Conservation (phyloP, 2,329 filamentous ascomycete species). For the Polychaeton citri region DNA sequence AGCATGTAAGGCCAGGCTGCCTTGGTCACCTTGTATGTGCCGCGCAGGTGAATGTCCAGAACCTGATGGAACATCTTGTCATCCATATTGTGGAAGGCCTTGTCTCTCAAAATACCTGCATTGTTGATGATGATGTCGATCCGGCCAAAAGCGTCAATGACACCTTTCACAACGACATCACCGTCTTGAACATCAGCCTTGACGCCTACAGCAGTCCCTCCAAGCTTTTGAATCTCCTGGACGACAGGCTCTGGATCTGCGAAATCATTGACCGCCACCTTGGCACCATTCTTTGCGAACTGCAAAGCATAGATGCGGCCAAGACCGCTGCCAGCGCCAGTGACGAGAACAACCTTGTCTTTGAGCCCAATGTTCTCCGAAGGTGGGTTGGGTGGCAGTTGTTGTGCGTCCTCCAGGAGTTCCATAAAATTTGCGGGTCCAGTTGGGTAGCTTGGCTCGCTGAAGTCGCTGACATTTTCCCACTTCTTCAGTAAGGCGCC, state of each 20-base stretch:
- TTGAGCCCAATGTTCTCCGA: slow-evolving; percentile 68
- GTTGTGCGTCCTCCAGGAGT: slow-evolving; percentile 70
- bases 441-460: slow-evolving; percentile 64
- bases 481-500: slow-evolving; percentile 81
- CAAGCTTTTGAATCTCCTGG: slow-evolving; percentile 77
- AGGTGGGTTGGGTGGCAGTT: slow-evolving; percentile 57
- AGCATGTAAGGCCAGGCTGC: slow-evolving; percentile 95
- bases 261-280: slow-evolving; percentile 92
- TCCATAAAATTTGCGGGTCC: slow-evolving; percentile 81
- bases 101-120: slow-evolving; percentile 92
- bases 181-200: slow-evolving; percentile 92
- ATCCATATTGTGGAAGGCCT: slow-evolving; percentile 96
- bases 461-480: slow-evolving; percentile 78
- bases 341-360: slow-evolving; percentile 75
- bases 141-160: slow-evolving; percentile 85
- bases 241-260: slow-evolving; percentile 82
- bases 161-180: slow-evolving; percentile 77
- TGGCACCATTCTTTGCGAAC: slow-evolving; percentile 71
- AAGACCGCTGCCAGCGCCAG: slow-evolving; percentile 79
- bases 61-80: slow-evolving; percentile 88
- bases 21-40: slow-evolving; percentile 94
- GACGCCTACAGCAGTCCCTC: slow-evolving; percentile 81
- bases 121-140: slow-evolving; percentile 97
- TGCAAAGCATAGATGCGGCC: slow-evolving; percentile 82
- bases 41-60: slow-evolving; percentile 79